Conservation (phyloP, 768 basidiomycete species). For the Lentinula aciculospora region DNA sequence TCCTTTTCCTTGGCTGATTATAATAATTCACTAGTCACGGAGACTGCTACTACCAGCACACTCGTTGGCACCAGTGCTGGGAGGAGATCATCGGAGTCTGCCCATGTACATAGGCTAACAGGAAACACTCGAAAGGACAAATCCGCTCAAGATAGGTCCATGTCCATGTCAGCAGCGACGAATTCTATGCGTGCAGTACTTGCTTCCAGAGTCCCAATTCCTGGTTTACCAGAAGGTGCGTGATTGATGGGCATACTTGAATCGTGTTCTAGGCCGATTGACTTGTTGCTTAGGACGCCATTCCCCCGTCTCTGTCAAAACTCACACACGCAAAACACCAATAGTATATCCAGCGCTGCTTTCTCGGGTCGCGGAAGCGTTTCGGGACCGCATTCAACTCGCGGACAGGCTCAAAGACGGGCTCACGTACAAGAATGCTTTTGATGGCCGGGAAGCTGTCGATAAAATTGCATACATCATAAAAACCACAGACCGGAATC, state of each 20-base stretch:
- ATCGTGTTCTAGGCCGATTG: constrained; percentile 13
- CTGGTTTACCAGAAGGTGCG: constrained; percentile 28
- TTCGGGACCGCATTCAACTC: constrained; percentile 74
- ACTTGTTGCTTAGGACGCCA: constrained; percentile 17
- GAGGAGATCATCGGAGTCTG: constrained; percentile 68
- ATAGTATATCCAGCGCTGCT: constrained; percentile 94
- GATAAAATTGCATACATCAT: constrained; percentile 97
- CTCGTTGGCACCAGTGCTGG: constrained; percentile 17
- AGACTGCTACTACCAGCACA: constrained; percentile 29
- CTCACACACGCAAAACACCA: constrained; percentile 49
- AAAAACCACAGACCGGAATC: constrained; percentile 95
- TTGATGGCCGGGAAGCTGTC: constrained; percentile 96
- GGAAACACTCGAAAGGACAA: constrained; percentile 52
- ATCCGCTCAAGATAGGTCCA: constrained; percentile 58
- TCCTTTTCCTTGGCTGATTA: constrained; percentile 32
- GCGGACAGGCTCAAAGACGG: constrained; percentile 89
- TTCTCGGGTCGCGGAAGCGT: constrained; percentile 91
- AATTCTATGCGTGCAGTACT: constrained; percentile 42
- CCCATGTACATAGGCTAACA: constrained; percentile 48
- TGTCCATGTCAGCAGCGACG: constrained; percentile 71
- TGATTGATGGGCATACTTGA: background rate
- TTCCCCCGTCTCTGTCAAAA: constrained; percentile 28
- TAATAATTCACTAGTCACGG: constrained; percentile 12
- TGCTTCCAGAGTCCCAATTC: constrained; percentile 28
- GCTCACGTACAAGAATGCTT: constrained; percentile 91